Base-by-base conservation (phyloP, 352 stramenopile species). In the Globisporangium nodosum region DNA sequence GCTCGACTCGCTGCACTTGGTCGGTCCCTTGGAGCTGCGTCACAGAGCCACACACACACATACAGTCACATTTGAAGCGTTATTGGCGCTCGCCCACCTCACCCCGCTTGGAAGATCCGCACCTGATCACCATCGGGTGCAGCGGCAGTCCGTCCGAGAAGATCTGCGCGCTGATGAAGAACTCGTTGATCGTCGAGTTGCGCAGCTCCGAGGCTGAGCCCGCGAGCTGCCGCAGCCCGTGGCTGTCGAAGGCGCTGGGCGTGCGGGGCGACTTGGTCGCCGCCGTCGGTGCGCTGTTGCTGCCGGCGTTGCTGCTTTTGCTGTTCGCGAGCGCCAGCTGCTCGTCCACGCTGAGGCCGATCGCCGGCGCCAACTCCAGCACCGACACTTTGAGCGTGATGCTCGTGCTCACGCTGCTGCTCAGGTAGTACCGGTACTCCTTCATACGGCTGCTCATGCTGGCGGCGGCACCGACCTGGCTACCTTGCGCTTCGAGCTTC, bases 401-500 rank as follows among this genome's bases (percentile, higher is more conserved):
- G 62, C 69, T 73, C 49, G 74, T 83, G 68, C 85, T 87, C 59
- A 93, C 81, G 63, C 83, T 80, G 60, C 83, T 93, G 69, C 85
- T 95, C 39, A 95, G 65, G 68, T 93, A 95, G 69, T 95, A 95
- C 56, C 82, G 82, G 61, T 95, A 93, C 73, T 95, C 85, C 73
- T 90, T 90, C 58, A 92, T 86, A 57, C 81, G 80, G 61, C 64
- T 77, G 64, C 68, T 48, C 75, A 91, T 91, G 35, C 20, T 13
- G 58, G 5, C 2, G 40, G 33, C 48, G 4, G 48, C 15, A 8
- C 11, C 33, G 8, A 39, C 33, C 33, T 27, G 33, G 31, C 31
- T 40, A 5, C 35, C 11, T 12, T 15, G 35, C 5, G 33, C 35
- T 12, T 12, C 8, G 35, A 40, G 8, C 35, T 40, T 12, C 2